Percentiles rank a stretch among this genome's conserved stretches.
Conservation (phyloP, 768 basidiomycete genomes). For the Podaxis mareebaensis region DNA sequence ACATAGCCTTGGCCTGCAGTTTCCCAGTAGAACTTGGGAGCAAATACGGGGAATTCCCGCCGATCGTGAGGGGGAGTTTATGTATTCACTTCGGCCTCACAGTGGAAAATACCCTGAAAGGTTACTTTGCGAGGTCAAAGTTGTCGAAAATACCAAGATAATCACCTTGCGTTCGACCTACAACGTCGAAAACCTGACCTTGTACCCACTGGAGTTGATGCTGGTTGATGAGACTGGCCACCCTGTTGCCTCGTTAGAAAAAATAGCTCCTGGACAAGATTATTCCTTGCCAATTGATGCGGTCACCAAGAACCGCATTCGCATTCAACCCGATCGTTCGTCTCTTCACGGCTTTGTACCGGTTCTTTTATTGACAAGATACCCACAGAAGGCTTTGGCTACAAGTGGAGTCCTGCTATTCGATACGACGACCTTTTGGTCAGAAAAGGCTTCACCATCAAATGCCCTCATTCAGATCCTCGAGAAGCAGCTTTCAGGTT, state of each 20-base stretch:
- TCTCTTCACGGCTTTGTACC: conserved; percentile 7
- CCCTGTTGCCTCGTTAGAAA: conserved; percentile 77
- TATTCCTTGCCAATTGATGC: conserved; percentile 90
- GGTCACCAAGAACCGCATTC: conserved; percentile 77
- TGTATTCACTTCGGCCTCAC: conserved; percentile 82
- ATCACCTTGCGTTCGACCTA: conserved; percentile 94
- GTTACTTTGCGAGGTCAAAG: conserved; percentile 84
- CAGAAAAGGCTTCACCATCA: conserved; percentile 70
- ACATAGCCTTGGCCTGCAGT: conserved; percentile 84
- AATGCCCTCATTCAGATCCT: conserved; percentile 79
- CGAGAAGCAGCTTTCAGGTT: conserved; percentile 91
- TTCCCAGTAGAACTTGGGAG: conserved; percentile 89
- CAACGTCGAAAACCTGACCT: conserved; percentile 85
- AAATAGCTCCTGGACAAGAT: conserved; percentile 87
- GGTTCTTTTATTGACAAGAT: conserved; percentile 6
- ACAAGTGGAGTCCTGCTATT: conserved; percentile 87
- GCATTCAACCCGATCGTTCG: conserved; percentile 92
- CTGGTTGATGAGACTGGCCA: conserved; percentile 85
- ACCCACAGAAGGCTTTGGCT: conserved; percentile 87
- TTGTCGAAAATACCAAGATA: conserved; percentile 91
- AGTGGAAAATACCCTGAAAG: conserved; percentile 75
- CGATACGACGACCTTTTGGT: conserved; percentile 87
- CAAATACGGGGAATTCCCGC: conserved; percentile 85
- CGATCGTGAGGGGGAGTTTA: conserved; percentile 90
- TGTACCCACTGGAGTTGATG: conserved; percentile 91